A percentile compares a stretch with the other conserved stretches of the same genome.
Evolutionary conservation across 257 asterid genomes (phyloP).

Genomic region (Fraxinus anomala): DNA sequence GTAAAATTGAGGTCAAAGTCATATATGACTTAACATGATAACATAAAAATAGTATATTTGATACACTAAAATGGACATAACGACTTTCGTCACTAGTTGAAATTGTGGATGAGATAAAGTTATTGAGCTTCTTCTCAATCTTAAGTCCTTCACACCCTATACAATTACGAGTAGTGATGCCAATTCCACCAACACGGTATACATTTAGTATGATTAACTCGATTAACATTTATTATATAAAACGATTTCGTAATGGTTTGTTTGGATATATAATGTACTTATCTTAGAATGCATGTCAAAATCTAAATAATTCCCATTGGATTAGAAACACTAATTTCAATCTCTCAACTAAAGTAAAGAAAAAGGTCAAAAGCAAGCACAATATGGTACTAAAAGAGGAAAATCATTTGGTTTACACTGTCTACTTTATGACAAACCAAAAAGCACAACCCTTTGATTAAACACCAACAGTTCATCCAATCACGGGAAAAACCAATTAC

Average conservation of each 20-base stretch:
- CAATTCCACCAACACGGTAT: background rate
- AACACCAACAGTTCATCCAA: background rate
- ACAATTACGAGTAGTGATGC: background rate
- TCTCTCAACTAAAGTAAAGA: background rate
- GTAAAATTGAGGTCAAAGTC: background rate
- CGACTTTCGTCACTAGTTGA: too few relatives aligned
- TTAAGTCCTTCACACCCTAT: too few relatives aligned
- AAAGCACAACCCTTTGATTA: background rate
- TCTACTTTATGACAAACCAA: background rate
- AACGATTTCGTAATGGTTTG: background rate
- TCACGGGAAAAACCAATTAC: background rate
- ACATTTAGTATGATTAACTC: background rate
- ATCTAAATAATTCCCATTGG: background rate
- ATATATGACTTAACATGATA: too few relatives aligned
- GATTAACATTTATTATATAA: background rate
- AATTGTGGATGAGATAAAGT: background rate
- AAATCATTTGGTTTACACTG: background rate
- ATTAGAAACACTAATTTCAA: background rate
- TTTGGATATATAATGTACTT: too few relatives aligned
- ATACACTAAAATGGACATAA: too few relatives aligned
- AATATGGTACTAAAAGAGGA: background rate
- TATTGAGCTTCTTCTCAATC: too few relatives aligned
- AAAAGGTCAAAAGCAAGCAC: background rate
- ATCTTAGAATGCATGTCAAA: background rate
- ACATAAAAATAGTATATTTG: too few relatives aligned